Evolutionary conservation across 352 stramenopile species (phyloP).

Genomic region (Salisapilia sapeloensis): DNA sequence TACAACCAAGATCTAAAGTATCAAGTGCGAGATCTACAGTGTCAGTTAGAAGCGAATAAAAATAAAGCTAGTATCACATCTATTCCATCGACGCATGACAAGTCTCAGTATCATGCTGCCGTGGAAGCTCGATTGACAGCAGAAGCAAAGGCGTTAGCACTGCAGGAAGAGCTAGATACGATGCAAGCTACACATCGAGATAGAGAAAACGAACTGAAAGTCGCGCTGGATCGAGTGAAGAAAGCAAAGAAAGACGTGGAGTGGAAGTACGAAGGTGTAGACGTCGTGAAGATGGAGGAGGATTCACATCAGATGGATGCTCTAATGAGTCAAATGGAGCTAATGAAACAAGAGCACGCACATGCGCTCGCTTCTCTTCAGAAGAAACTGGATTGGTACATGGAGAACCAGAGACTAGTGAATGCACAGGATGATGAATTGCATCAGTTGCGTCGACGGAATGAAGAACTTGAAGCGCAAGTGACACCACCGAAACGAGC

Average conservation of each 20-base stretch:
- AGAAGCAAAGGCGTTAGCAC: conserved; percentile 22
- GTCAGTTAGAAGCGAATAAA: conserved; percentile 11
- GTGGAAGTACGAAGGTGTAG: conserved; percentile 56
- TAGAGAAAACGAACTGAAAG: conserved; percentile 43
- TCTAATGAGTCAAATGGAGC: conserved; percentile 20
- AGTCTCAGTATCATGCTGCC: conserved; percentile 23
- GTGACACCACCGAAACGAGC: conserved; percentile 3
- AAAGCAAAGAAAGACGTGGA: conserved; percentile 69
- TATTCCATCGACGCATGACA: conserved; percentile 4
- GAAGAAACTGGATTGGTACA: conserved; percentile 77
- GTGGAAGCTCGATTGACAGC: conserved; percentile 46
- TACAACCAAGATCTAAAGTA: conserved; percentile 49
- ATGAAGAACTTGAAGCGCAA: background rate
- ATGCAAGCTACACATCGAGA: conserved; percentile 16
- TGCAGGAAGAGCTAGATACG: conserved; percentile 43
- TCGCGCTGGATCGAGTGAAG: conserved; percentile 60
- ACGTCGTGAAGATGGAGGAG: conserved; percentile 32
- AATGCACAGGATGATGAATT: conserved; percentile 54
- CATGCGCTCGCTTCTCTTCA: conserved; percentile 32
- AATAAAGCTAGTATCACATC: background rate
- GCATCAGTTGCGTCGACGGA: conserved; percentile 1
- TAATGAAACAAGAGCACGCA: conserved; percentile 26
- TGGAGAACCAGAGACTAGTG: conserved; percentile 62
- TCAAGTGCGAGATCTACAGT: conserved; percentile 23
- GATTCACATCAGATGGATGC: conserved; percentile 26